Evolutionary conservation across 352 stramenopile genomes (phyloP), one percentile per base, ranked within the genome.

Genomic region (Hyaloperonospora arabidopsidis): DNA sequence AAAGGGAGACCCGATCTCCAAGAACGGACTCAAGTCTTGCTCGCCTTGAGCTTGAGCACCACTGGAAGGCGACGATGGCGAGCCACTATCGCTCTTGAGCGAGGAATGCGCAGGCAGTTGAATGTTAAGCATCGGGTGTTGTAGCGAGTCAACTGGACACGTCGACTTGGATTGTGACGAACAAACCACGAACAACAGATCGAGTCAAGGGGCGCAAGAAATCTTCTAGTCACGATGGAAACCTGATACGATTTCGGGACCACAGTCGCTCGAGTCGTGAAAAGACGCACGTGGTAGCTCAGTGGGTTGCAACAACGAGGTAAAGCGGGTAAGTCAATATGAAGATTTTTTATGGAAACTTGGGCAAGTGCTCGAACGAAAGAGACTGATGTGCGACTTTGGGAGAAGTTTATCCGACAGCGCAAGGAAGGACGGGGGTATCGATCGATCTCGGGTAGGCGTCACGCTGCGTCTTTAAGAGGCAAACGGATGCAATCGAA

Each of bases 1-100:
- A 58, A 84, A 92, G 17, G 84, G 84, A 29, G 76, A 65, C 5
- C 82, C 76, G 53, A 95, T 93, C 52, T 85, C 77, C 35, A 77
- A 62, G 47, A 70, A 54, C 23, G 57, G 49, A 15, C 63, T 47
- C 15, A 71, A 49, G 21, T 73, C 45, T 54, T 69, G 70, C 22
- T 79, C 69, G 14, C 36, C 59, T 38, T 63, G 54, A 3, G 55
- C 19, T 43, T 72, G 32, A 0, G 52, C 48, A 3, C 52, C 44
- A 45, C 58, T 29, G 10, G 64, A 77, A 15, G 70, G 61, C 1
- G 66, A 68, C 0, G 64, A 70, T 6, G 71, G 70, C 12, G 64
- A 72, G 3, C 64, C 29, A 45, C 54, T 51, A 59, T 70, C 52
- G 29, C 45, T 15, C 50, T 72, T 76, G 55, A 70, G 32, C 0